Evolutionary conservation across 257 asterid species (phyloP).

Genomic region (Prunella vulgaris): DNA sequence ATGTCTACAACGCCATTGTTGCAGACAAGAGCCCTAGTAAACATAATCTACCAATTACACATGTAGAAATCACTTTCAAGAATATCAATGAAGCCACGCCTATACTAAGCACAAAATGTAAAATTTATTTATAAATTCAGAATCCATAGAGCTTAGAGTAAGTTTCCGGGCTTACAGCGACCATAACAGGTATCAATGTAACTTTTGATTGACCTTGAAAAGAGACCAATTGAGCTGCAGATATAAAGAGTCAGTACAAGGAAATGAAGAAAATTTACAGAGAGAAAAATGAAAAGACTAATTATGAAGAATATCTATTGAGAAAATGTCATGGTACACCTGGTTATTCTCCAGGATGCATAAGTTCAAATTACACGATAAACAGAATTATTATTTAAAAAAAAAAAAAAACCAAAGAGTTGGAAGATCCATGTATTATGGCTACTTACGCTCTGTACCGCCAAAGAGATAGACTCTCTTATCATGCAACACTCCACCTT

Average conservation of each 20-base stretch:
- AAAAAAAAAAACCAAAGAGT: background rate
- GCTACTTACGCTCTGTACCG: slow-evolving; percentile 83
- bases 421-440: background rate
- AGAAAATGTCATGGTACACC: too few relatives aligned
- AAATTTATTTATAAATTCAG: background rate
- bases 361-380: background rate
- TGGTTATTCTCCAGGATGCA: background rate
- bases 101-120: background rate
- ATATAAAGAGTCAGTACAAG: background rate
- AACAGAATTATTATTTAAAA: background rate
- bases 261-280: background rate
- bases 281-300: background rate
- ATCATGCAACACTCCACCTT: slow-evolving; percentile 68
- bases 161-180: slow-evolving; percentile 21
- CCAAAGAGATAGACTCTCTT: slow-evolving; percentile 80
- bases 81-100: background rate
- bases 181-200: slow-evolving; percentile 22
- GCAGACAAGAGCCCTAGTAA: background rate
- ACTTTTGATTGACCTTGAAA: slow-evolving; percentile 14
- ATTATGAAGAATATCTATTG: slow-evolving; percentile 4
- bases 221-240: slow-evolving; percentile 24
- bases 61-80: background rate
- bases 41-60: background rate
- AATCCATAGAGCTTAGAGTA: background rate
- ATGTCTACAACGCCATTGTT: background rate